These are phyloP conservation scores for Astrothelium macrocarpum DNA, from an alignment of 495 filamentous ascomycete genomes.

Conservation along the genomic window DNA sequence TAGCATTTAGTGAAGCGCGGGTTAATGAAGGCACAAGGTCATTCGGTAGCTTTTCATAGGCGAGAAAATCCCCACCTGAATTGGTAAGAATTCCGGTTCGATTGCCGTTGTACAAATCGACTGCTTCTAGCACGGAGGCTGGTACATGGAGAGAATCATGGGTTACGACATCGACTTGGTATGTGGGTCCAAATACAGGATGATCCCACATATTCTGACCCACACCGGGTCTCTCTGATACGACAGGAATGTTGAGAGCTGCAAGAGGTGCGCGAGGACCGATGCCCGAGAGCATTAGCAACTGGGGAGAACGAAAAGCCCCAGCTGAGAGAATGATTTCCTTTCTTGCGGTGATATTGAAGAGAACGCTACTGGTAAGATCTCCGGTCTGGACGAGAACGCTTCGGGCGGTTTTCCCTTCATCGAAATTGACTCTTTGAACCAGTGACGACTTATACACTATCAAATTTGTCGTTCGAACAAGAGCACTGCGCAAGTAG, in stretches of 20 bases:
- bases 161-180: conserved; percentile 10
- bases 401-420: conserved; percentile 38
- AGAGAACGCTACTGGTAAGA: conserved; percentile 9
- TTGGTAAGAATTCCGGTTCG: conserved; percentile 16
- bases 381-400: conserved; percentile 38
- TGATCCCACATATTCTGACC: conserved; percentile 24
- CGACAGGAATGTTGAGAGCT: conserved; percentile 7
- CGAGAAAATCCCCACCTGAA: conserved; percentile 13
- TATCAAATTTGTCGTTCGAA: conserved; percentile 18
- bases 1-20: too few relatives aligned
- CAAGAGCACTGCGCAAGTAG: conserved; percentile 29
- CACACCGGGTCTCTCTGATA: conserved; percentile 10
- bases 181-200: conserved; percentile 7
- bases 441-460: conserved; percentile 35
- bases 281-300: conserved; percentile 20
- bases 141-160: neutral
- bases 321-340: neutral
- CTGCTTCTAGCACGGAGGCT: neutral
- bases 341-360: conserved; percentile 26
- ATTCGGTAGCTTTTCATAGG: conserved; percentile 21
- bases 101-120: neutral
- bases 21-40: too few relatives aligned
- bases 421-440: conserved; percentile 39
- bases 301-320: conserved; percentile 10
- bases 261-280: conserved; percentile 11